Evolutionary conservation across 805 yeast genomes (phyloP).

Genomic region (Metschnikowia arizonensis): DNA sequence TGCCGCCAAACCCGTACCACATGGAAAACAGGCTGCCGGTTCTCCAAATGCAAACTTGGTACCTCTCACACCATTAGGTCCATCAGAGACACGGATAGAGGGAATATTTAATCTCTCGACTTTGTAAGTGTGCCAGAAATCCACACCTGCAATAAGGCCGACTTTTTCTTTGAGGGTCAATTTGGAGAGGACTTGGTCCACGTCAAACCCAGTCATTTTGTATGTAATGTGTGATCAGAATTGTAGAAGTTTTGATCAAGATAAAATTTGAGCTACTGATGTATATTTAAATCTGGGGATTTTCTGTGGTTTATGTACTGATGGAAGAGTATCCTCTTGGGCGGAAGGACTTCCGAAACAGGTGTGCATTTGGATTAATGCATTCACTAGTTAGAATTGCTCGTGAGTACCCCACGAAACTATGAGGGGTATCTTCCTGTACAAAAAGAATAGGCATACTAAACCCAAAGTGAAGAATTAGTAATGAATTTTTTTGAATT

Average conservation of each 20-base stretch:
- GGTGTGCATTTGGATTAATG: background rate
- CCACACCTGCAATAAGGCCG: constrained; percentile 38
- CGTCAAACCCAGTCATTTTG: constrained; percentile 20
- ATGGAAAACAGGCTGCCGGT: constrained; percentile 33
- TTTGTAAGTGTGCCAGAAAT: constrained; percentile 49
- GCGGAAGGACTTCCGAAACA: background rate
- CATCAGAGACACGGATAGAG: constrained; percentile 39
- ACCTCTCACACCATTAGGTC: constrained; percentile 34
- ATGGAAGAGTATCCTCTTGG: background rate
- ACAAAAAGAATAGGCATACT: too few relatives aligned
- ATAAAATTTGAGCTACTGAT: background rate
- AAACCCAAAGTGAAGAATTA: too few relatives aligned
- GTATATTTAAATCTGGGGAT: background rate
- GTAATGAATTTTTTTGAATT: background rate
- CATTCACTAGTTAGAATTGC: background rate
- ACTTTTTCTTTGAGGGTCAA: constrained; percentile 27
- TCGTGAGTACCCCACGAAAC: background rate
- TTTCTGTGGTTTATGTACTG: background rate
- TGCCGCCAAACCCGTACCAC: constrained; percentile 33
- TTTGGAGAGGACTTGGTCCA: constrained; percentile 22
- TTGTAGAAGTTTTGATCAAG: background rate
- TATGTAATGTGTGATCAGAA: background rate
- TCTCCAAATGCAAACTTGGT: constrained; percentile 26
- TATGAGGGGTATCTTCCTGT: background rate
- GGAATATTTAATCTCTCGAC: constrained; percentile 42